Evolutionary conservation across 345 rosid species (phyloP), one percentile per base, ranked within the genome.

Genomic region (Citrus cavaleriei): DNA sequence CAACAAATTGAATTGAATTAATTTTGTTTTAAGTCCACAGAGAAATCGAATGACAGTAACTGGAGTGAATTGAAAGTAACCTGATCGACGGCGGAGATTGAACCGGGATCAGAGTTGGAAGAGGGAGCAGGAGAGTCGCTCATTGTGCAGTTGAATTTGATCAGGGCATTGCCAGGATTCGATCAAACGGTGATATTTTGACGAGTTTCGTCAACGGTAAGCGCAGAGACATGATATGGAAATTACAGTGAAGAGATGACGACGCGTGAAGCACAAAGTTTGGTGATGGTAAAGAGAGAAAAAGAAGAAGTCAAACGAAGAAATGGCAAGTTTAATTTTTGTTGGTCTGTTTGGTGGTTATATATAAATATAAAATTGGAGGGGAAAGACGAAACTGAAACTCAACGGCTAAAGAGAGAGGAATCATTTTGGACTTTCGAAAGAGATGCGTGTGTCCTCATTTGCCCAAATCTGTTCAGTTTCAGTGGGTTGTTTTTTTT

Each of bases 21-120:
- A 24, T n/a, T 68, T 68, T 68, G 19, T 10, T 25, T 22, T 13
- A 64, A 7, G 42, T 32, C 42, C 24, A 51, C 37, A 49, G 4
- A 70, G 6, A 18, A 49, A 32, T 38, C 34, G 22, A 72, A 35
- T 4, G 32, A 21, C 51, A 46, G 5, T 46, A 16, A 46, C 16
- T 46, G 3, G 58, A 28, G 66, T 59, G n/a, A 38, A 61, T 4
- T 24, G 30, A 22, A 10, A 60, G 25, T 34, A 64, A 93, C 99
- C 98, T 88, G 93, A 79, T 90, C 93, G 66, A 80, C 85, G 82
- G 90, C 78, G 83, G 86, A 78, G 82, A 83, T 59, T 85, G 99
- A 91, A 65, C 91, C 88, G 80, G 88, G 83, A 59, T 86, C 94
- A 69, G 87, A 86, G 79, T 84, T 86, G 82, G 93, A 87, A 77